Percentiles rank a stretch among this genome's conserved stretches.
Conservation (phyloP, 129 eudicot species). For the Deinandra increscens region DNA sequence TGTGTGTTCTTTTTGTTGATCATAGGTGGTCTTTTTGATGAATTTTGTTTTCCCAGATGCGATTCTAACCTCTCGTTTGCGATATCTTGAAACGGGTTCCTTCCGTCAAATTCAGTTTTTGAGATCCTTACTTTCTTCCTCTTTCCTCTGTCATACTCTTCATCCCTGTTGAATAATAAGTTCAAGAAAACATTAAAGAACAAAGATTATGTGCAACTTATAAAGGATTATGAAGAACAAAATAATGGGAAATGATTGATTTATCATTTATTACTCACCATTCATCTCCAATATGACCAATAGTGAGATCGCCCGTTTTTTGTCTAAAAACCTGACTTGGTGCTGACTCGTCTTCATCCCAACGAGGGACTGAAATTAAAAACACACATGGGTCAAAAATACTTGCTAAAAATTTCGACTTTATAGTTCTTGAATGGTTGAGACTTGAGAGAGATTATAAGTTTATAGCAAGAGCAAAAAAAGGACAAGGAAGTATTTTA, state of each 20-base stretch:
- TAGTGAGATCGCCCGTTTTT: constrained; percentile 26
- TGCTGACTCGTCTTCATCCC: constrained; percentile 54
- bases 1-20: constrained; percentile 15
- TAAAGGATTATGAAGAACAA: neutral
- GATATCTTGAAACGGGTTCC: constrained; percentile 77
- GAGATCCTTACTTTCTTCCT: constrained; percentile 62
- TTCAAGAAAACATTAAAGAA: constrained; percentile 3
- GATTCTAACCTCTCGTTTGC: constrained; percentile 53
- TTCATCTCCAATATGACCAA: constrained; percentile 81
- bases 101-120: constrained; percentile 54
- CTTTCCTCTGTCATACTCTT: constrained; percentile 83
- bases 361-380: constrained; percentile 54
- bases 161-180: constrained; percentile 59
- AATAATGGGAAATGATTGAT: neutral
- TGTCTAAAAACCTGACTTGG: constrained; percentile 23
- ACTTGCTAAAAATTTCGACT: neutral
- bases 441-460: neutral
- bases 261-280: constrained; percentile 51
- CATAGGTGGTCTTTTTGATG: constrained; percentile 21
- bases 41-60: constrained; percentile 20
- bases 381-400: neutral
- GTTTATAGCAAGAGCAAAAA: neutral
- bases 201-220: neutral
- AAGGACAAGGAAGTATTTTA: neutral
- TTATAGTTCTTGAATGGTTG: neutral